Evolutionary conservation across 2,329 filamentous ascomycete species (phyloP), one percentile per base, ranked within the genome.

Genomic region (Alternaria burnsii): DNA sequence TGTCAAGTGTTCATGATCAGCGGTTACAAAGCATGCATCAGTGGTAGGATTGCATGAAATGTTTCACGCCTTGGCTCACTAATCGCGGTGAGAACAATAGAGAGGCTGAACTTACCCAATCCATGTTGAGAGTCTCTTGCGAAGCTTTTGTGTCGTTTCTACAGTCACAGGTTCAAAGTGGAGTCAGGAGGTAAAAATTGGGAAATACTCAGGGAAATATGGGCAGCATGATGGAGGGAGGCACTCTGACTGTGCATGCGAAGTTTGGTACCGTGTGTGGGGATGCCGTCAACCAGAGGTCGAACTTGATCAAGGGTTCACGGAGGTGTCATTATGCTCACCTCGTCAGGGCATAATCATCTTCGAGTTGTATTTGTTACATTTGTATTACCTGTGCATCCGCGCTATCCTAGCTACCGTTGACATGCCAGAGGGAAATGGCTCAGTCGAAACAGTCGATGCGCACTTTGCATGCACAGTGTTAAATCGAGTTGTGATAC

Each of bases 211-310:
- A 20, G 38, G 46, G 22, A 36, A 32, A 50, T 16, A 14, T 10
- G 10, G 10, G 30, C n/a, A 50, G 4, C 16, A 20, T 30, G 18
- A 22, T n/a, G 12, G 20, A 9, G 14, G 4, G 2, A 18, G 22
- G 14, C 14, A 18, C 9, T 30, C 18, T 10, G 4, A 38, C 1
- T 9, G 41, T 26, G 24, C 5, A 5, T 41, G 1, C 10, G 5
- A 20, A 48, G 9, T 43, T 30, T 16, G 36, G 55, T 24, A 46
- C 50, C 30, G 22, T 43, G 36, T 11, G 58, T 38, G 43, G 58
- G 28, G 56, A 50, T 4, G 16, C 6, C 20, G 6, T 5, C 14
- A 24, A 36, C 18, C 20, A 24, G 36, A 28, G 58, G 42, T 28
- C 18, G 8, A 20, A 30, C 16, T 43, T 30, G 24, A 38, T 42